These are phyloP conservation scores for Parietaria judaica DNA, from an alignment of 306 rosid genomes.

Conservation along the genomic window DNA sequence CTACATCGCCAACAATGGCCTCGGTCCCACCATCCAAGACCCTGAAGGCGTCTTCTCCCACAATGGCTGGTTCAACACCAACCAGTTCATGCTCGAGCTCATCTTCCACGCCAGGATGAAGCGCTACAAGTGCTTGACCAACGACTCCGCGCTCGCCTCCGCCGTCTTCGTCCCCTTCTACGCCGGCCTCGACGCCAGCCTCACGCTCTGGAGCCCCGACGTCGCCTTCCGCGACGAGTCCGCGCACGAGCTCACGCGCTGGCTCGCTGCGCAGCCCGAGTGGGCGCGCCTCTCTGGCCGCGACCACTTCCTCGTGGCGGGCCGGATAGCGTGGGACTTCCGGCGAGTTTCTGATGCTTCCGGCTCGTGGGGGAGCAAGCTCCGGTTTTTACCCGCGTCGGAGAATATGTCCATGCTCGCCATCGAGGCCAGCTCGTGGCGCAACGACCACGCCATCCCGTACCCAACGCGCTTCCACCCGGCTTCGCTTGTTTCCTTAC, in stretches of 20 bases:
- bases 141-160: slow-evolving; percentile 49
- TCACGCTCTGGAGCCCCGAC: slow-evolving; percentile 51
- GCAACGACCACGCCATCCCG: slow-evolving; percentile 73
- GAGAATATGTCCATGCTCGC: slow-evolving; percentile 80
- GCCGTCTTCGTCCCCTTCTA: slow-evolving; percentile 79
- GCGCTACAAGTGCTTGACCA: slow-evolving; percentile 56
- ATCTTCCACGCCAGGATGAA: slow-evolving; percentile 75
- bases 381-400: slow-evolving; percentile 66
- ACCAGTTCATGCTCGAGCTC: slow-evolving; percentile 70
- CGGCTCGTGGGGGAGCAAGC: slow-evolving; percentile 74
- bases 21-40: slow-evolving; percentile 42
- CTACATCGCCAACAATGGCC: slow-evolving; percentile 47
- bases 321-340: slow-evolving; percentile 92
- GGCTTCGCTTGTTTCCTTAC: slow-evolving; percentile 21
- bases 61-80: slow-evolving; percentile 59
- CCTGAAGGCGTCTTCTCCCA: slow-evolving; percentile 32
- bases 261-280: slow-evolving; percentile 39
- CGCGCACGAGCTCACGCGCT: slow-evolving; percentile 40
- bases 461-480: slow-evolving; percentile 84
- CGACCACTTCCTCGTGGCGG: slow-evolving; percentile 76
- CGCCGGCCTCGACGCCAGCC: slow-evolving; percentile 82
- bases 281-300: slow-evolving; percentile 80
- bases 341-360: slow-evolving; percentile 49
- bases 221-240: slow-evolving; percentile 51
- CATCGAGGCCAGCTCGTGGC: slow-evolving; percentile 84